Percentiles rank a stretch among this genome's conserved stretches.
Conservation (phyloP, 2,329 filamentous ascomycete species). For the Penicillium brevicompactum region DNA sequence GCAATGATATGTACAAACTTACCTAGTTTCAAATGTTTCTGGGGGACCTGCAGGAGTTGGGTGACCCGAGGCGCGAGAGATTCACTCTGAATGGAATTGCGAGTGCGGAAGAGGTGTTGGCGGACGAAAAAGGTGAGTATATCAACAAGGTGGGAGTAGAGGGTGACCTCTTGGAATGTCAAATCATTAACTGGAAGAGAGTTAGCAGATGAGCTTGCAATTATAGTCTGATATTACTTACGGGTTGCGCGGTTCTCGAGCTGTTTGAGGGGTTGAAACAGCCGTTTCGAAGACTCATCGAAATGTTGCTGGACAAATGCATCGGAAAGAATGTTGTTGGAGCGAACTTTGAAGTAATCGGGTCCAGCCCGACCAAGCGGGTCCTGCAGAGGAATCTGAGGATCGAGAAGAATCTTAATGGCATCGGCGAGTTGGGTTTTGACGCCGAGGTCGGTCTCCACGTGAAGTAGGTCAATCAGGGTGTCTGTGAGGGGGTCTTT, state of each 20-base stretch:
- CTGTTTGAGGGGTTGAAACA: constrained; percentile 85
- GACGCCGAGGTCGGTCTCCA: constrained; percentile 90
- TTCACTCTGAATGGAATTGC: constrained; percentile 82
- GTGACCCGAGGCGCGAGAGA: constrained; percentile 76
- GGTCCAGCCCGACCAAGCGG: constrained; percentile 63
- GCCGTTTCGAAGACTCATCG: constrained; percentile 76
- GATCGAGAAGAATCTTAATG: constrained; percentile 87
- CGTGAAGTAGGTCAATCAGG: constrained; percentile 84
- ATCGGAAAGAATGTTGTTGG: constrained; percentile 74
- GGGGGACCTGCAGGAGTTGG: constrained; percentile 77
- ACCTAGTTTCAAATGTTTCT: constrained; percentile 93
- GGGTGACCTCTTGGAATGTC: constrained; percentile 79
- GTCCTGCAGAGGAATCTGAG: constrained; percentile 62
- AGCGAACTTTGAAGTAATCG: constrained; percentile 68
- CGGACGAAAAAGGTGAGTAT: constrained; percentile 92
- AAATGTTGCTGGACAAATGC: constrained; percentile 87
- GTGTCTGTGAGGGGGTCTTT: constrained; percentile 86
- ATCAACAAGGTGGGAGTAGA: constrained; percentile 89
- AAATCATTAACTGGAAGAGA: constrained; percentile 64
- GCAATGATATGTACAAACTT: constrained; percentile 37
- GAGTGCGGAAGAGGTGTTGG: constrained; percentile 82
- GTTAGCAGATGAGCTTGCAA: constrained; percentile 6
- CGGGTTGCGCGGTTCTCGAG: constrained; percentile 65
- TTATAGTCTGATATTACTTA: constrained; percentile 37
- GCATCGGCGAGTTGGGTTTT: constrained; percentile 95